phyloP scores from a whole-genome alignment of 1,284 basidiomycete species.

The Cutaneotrichosporon sp. region DNA sequence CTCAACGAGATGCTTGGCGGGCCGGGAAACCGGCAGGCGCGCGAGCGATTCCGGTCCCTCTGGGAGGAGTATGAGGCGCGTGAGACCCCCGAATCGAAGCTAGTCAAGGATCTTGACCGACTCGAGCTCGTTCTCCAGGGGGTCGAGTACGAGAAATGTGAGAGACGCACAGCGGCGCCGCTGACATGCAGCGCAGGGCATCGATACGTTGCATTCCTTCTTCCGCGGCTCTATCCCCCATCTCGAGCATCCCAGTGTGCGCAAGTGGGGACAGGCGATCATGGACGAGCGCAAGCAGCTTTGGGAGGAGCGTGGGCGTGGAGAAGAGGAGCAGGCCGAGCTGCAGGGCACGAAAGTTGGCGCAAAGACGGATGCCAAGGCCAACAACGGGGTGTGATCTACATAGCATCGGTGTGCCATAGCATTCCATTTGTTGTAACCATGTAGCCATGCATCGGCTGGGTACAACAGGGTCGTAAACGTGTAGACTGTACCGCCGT shows the following conservation, averaged over 20 bases:
- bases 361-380: slow-evolving; percentile 5
- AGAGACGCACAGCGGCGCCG: slow-evolving; percentile 12
- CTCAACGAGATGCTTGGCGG: slow-evolving; percentile 82
- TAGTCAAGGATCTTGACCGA: slow-evolving; percentile 92
- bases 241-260: slow-evolving; percentile 70
- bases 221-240: slow-evolving; percentile 46
- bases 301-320: slow-evolving; percentile 38
- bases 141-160: slow-evolving; percentile 54
- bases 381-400: neutral
- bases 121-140: slow-evolving; percentile 80
- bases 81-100: slow-evolving; percentile 71
- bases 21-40: slow-evolving; percentile 58
- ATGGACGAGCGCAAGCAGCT: slow-evolving; percentile 54
- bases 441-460: neutral
- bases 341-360: slow-evolving; percentile 27
- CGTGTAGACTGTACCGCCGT: too few relatives aligned
- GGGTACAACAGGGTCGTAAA: neutral
- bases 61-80: slow-evolving; percentile 94
- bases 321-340: slow-evolving; percentile 32
- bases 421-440: slow-evolving; percentile 1
- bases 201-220: slow-evolving; percentile 43
- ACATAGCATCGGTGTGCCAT: neutral
- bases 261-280: slow-evolving; percentile 66
- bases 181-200: slow-evolving; percentile 39
- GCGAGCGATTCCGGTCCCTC: slow-evolving; percentile 67